phyloP scores from a whole-genome alignment of 352 stramenopile genomes.

The Blastocystis sp. region DNA sequence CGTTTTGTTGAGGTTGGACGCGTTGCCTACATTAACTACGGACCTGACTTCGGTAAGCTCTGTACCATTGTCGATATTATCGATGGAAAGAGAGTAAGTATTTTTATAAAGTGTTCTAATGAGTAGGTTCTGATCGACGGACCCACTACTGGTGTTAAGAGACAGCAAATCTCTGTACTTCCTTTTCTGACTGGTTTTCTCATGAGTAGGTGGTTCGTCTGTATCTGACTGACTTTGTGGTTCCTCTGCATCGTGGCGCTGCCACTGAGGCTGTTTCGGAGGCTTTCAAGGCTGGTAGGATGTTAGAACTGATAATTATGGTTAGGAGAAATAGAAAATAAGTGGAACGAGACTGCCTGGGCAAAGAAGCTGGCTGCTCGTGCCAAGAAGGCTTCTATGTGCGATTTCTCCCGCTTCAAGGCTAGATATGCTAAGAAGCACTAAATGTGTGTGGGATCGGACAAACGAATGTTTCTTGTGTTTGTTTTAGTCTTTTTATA shows the following conservation, averaged over 20 bases:
- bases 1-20: constrained; percentile 98
- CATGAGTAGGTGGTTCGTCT: constrained; percentile 16
- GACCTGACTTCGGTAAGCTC: constrained; percentile 92
- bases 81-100: constrained; percentile 89
- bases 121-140: constrained; percentile 87
- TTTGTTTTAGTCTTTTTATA: background rate
- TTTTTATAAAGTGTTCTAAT: background rate
- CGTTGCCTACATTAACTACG: constrained; percentile 97
- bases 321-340: constrained; percentile 78
- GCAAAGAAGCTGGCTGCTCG: constrained; percentile 96
- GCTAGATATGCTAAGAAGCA: constrained; percentile 64
- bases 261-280: background rate
- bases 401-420: constrained; percentile 95
- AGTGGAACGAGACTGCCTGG: constrained; percentile 91
- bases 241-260: constrained; percentile 27
- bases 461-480: constrained; percentile 56
- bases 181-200: background rate
- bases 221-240: constrained; percentile 54
- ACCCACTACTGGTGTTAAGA: constrained; percentile 89
- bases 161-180: constrained; percentile 88
- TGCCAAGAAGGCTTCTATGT: constrained; percentile 87
- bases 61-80: constrained; percentile 98
- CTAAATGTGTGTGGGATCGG: constrained; percentile 11
- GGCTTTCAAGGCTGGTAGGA: constrained; percentile 40
- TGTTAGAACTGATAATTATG: background rate